Evolutionary conservation across 371 early-diverging fungal genomes (phyloP), one percentile per base, ranked within the genome.

Genomic region (Batkoa obscura): DNA sequence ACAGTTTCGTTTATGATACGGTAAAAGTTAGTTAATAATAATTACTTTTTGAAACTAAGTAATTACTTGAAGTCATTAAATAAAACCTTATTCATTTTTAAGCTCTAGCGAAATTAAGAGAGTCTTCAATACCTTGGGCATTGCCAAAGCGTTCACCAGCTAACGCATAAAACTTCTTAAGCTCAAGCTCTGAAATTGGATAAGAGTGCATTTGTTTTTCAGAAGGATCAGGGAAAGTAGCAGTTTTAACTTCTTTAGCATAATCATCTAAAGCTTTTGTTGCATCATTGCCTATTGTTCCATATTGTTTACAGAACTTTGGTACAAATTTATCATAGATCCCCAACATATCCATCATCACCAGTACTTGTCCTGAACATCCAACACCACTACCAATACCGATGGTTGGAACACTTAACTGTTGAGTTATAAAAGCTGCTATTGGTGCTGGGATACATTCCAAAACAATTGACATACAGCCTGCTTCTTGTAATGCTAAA

Each of bases 341-440:
- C 10, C 94, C 94, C 33, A 94, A 62, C 67, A 83, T 83, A 62
- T 96, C 97, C 60, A 82, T 73, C 61, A 80, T 76, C 13, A 96
- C 95, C 41, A 94, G 71, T 9, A 94, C 94, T 65, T 96, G 97
- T 15, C 97, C 97, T 4, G 88, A 86, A 30, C 83, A 83, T 1
- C 75, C 69, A 1, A 75, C 63, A 4, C 98, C 95, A 1, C 94
- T 91, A 30, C 98, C 98, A 59, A 97, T 97, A 23, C 98, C 98
- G 58, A 97, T 92, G 2, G 95, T 94, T 9, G 94, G 95, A 12
- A 94, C 73, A 4, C 58, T 53, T 31, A 94, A 65, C 38, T 73
- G 65, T 46, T 78, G 59, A 1, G 94, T 94, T 53, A 94, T 81
- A 50, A 78, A 72, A 6, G 65, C 68, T 1, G 93, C 98, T 17